These are phyloP conservation scores for Epicoccum nigrum DNA, from an alignment of 2,329 filamentous ascomycete species.

Conservation along the genomic window DNA sequence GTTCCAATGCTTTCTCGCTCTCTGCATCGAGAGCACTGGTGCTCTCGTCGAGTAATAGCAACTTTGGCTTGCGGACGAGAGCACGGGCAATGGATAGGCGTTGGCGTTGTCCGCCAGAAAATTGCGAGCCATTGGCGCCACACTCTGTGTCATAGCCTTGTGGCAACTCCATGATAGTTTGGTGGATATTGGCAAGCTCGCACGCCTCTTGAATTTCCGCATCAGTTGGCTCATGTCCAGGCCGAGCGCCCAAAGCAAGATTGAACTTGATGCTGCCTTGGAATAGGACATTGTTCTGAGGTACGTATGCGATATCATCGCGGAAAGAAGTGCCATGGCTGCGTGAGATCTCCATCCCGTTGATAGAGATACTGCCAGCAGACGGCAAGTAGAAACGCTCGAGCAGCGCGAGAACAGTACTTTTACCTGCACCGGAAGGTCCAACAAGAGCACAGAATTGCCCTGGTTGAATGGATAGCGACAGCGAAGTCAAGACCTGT, in stretches of 20 bases:
- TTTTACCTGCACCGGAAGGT: constrained; percentile 70
- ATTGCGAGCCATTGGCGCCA: constrained; percentile 48
- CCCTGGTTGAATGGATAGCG: constrained; percentile 62
- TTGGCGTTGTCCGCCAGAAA: constrained; percentile 53
- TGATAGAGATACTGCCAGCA: constrained; percentile 59
- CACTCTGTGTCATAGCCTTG: constrained; percentile 68
- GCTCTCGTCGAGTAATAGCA: constrained; percentile 52
- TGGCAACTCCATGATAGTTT: constrained; percentile 67
- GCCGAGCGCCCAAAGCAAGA: constrained; percentile 56
- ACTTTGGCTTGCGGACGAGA: constrained; percentile 50
- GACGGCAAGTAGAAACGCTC: constrained; percentile 62
- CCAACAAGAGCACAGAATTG: constrained; percentile 70
- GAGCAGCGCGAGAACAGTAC: constrained; percentile 63
- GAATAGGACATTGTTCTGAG: constrained; percentile 56
- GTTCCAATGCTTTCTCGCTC: constrained; percentile 49
- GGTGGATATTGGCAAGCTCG: constrained; percentile 72
- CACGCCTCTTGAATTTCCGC: constrained; percentile 71
- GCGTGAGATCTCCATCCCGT: constrained; percentile 56
- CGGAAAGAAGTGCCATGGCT: constrained; percentile 49
- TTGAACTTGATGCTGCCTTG: constrained; percentile 58
- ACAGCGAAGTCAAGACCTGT: constrained; percentile 62
- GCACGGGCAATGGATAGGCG: constrained; percentile 52
- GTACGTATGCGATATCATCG: constrained; percentile 54
- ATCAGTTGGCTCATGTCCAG: constrained; percentile 61
- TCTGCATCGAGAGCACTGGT: constrained; percentile 53